Evolutionary conservation across 2,329 filamentous ascomycete genomes (phyloP), one percentile per base, ranked within the genome.

Genomic region (Colletotrichum sp.): DNA sequence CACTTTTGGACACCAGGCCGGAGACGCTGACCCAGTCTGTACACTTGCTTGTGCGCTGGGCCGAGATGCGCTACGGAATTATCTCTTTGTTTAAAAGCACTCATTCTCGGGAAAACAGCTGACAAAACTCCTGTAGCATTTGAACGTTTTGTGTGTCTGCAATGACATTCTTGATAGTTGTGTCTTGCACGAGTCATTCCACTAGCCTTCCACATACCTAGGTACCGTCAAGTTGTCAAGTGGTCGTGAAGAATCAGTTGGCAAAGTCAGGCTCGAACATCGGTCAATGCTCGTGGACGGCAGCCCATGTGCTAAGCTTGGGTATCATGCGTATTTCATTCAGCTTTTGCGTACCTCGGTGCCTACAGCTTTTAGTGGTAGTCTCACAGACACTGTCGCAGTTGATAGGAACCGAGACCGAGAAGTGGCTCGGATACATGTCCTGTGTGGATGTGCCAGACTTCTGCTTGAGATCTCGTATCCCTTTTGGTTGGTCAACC

Each of bases 331-430:
- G 18, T 5, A 44, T n/a, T 44, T 10, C 39, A 3, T n/a, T n/a
- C 18, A 49, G 9, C 26, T 44, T 44, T 8, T 44, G 8, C 36
- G 0, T 4, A 9, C 8, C 0, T 12, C 1, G 5, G 18, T n/a
- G 39, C 6, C 9, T n/a, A 12, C 39, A 8, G 39, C 8, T 0
- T 18, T 49, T 5, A 49, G 18, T 2, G 5, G 36, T 9, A 49
- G 39, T n/a, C 5, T 3, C 10, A 12, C 8, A 9, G 18, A 4
- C 5, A 10, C 18, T 44, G 9, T 44, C 5, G 39, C 39, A 12
- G 1, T 6, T n/a, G 16, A 4, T 39, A 18, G 8, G 18, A 8
- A 49, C 9, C 8, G 39, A 12, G 9, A 49, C 39, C 9, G 39
- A 49, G 39, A n/a, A 3, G 39, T 0, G 39, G 39, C 39, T n/a